Conservation (phyloP, 2,329 filamentous ascomycete species). For the Alternaria brassicae region DNA sequence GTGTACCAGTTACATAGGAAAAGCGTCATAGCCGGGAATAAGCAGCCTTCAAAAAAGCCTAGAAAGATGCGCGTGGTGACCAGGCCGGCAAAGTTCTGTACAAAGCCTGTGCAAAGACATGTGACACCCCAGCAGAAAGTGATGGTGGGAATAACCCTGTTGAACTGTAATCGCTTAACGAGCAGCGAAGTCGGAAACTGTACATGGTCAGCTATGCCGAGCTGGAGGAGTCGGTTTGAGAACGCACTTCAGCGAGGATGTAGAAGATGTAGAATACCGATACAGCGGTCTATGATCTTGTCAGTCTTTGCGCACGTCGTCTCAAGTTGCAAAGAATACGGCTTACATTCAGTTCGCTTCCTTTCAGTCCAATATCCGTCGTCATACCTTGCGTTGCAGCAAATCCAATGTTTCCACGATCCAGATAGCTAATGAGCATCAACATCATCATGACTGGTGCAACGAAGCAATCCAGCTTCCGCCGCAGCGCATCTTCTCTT, state of each 20-base stretch:
- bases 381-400: slow-evolving; percentile 47
- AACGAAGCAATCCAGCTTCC: slow-evolving; percentile 44
- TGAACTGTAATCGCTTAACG: slow-evolving; percentile 46
- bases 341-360: slow-evolving; percentile 35
- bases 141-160: slow-evolving; percentile 49
- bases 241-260: slow-evolving; percentile 41
- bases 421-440: slow-evolving; percentile 46
- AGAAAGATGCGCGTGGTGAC: slow-evolving; percentile 33
- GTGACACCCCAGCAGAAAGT: slow-evolving; percentile 64
- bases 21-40: slow-evolving; percentile 44
- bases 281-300: slow-evolving; percentile 33
- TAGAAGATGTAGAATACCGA: slow-evolving; percentile 49
- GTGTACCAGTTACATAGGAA: slow-evolving; percentile 45
- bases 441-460: slow-evolving; percentile 48
- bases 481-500: slow-evolving; percentile 37
- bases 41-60: slow-evolving; percentile 43
- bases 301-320: too few species aligned
- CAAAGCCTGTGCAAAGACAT: slow-evolving; percentile 32
- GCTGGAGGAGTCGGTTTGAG: rapidly evolving
- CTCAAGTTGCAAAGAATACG: too few species aligned
- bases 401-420: slow-evolving; percentile 47
- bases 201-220: not conserved
- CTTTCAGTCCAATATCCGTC: slow-evolving; percentile 35
- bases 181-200: slow-evolving; percentile 44
- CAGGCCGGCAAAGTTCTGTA: slow-evolving; percentile 29